Evolutionary conservation across 129 eudicot genomes (phyloP), one percentile per base, ranked within the genome.

Genomic region (Escallonia rubra): DNA sequence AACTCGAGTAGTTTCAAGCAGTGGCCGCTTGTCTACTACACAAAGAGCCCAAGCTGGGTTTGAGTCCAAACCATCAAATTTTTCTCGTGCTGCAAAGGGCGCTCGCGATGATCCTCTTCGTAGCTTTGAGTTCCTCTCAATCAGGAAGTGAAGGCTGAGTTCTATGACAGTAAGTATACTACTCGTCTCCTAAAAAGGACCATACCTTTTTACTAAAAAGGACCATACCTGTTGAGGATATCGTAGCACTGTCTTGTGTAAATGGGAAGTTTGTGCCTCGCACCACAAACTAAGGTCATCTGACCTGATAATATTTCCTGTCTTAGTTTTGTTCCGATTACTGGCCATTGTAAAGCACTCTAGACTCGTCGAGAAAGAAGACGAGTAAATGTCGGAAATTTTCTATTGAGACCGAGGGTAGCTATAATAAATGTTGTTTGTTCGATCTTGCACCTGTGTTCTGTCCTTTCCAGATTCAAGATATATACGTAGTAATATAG

Each of bases 51-150:
- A 85, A 67, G 74, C 90, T 4, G 82, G 83, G 9, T n/a, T 61
- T 14, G 98, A 89, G 8, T 48, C 89, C 10, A 80, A 85, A 64
- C 77, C 82, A 7, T 67, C 84, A 43, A 73, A 82, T 16, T 79
- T 81, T 70, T 70, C 89, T 54, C 91, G 96, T 10, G 61, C 83
- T 40, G 43, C 82, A 4, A 89, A 90, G 70, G 85, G 82, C 10
- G 63, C 80, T 55, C 84, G 80, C 8, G 95, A 84, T 53, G 96
- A 89, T 71, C 90, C 87, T 52, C 83, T 93, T 23, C 95, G 95
- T 61, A 89, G 90, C 92, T 86, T 93, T 38, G 99, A 93, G 80
- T 84, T 86, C 60, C 96, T 93, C 43, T 84, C 95, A 1, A 68
- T 89, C 75, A 78, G 90, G 72, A 93, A 93, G 83, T 89, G 70